Percentiles rank a stretch among this genome's conserved stretches.
phyloP scores from a whole-genome alignment of 148 eudicot species.

The Vaccinium darrowii region DNA sequence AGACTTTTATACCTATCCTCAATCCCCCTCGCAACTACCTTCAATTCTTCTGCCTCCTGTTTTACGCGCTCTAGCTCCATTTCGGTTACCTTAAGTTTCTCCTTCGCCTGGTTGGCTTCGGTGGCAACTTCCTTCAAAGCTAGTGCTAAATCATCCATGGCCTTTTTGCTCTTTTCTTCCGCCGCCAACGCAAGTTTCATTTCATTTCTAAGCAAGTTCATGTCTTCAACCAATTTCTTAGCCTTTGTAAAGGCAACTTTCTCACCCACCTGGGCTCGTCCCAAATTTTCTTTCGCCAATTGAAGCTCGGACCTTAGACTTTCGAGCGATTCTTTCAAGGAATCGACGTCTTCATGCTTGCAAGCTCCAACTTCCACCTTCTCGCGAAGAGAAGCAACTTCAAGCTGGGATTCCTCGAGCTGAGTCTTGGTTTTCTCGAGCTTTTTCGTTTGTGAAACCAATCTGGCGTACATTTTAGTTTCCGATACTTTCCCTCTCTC shows the following conservation, averaged over 20 bases:
- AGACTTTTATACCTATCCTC: slow-evolving; percentile 45
- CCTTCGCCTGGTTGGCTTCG: slow-evolving; percentile 55
- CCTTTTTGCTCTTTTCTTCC: slow-evolving; percentile 73
- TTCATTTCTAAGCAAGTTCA: slow-evolving; percentile 46
- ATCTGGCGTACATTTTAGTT: slow-evolving; percentile 32
- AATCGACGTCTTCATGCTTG: slow-evolving; percentile 16
- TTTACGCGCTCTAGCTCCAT: slow-evolving; percentile 45
- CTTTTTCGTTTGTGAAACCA: slow-evolving; percentile 38
- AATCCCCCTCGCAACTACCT: slow-evolving; percentile 29
- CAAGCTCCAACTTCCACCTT: slow-evolving; percentile 24
- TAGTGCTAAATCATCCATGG: slow-evolving; percentile 88
- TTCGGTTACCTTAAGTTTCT: slow-evolving; percentile 37
- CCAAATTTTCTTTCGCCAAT: slow-evolving; percentile 23
- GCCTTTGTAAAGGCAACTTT: slow-evolving; percentile 22
- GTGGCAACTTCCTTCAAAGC: slow-evolving; percentile 73
- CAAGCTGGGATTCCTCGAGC: slow-evolving; percentile 51
- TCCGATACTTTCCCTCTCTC: slow-evolving; percentile 44
- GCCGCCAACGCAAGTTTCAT: slow-evolving; percentile 54
- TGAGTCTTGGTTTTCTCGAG: slow-evolving; percentile 46
- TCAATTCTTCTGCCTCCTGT: slow-evolving; percentile 42
- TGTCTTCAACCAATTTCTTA: slow-evolving; percentile 34
- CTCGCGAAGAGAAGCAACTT: slow-evolving; percentile 39
- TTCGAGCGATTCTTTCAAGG: slow-evolving; percentile 23
- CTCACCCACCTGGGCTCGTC: slow-evolving; percentile 24
- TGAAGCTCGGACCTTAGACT: slow-evolving; percentile 37